Evolutionary conservation across 192 early-diverging fungal species (phyloP).

Genomic region (Coemansia sp.): DNA sequence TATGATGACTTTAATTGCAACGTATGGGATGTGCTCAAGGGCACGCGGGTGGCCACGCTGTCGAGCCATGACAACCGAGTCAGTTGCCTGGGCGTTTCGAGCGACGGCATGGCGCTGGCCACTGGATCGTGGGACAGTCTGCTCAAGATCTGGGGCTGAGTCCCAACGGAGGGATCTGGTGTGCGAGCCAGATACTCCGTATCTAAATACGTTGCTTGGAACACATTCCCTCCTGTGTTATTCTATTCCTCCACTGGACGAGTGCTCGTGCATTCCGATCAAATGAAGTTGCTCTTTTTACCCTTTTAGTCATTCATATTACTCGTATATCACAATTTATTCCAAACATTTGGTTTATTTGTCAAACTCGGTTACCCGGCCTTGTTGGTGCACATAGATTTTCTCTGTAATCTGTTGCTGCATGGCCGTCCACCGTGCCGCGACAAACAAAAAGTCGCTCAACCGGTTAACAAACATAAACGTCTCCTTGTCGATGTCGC

Average conservation of each 20-base stretch:
- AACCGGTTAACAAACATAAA: constrained; percentile 56
- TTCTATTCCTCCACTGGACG: too few relatives aligned
- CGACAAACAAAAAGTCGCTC: constrained; percentile 90
- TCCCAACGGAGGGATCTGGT: too few relatives aligned
- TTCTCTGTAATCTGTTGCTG: constrained; percentile 67
- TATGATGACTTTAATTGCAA: constrained; percentile 99
- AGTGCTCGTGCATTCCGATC: background rate
- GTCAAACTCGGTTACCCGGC: constrained; percentile 46
- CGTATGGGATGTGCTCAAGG: constrained; percentile 98
- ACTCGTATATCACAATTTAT: too few relatives aligned
- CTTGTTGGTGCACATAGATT: constrained; percentile 63
- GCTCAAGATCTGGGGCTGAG: constrained; percentile 80
- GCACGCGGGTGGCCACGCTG: constrained; percentile 89
- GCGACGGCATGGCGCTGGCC: constrained; percentile 97
- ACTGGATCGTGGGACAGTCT: constrained; percentile 98
- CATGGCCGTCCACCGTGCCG: constrained; percentile 79
- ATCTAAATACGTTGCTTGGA: too few relatives aligned
- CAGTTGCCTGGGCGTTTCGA: constrained; percentile 92
- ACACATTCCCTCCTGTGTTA: too few relatives aligned
- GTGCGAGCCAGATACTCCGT: too few relatives aligned
- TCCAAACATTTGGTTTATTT: constrained; percentile 6
- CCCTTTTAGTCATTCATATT: background rate
- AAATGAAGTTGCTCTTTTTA: background rate
- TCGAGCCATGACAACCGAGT: constrained; percentile 96
- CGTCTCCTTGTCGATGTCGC: constrained; percentile 34